phyloP scores from a whole-genome alignment of 371 early-diverging fungal species.

The Actinomucor elegans region DNA sequence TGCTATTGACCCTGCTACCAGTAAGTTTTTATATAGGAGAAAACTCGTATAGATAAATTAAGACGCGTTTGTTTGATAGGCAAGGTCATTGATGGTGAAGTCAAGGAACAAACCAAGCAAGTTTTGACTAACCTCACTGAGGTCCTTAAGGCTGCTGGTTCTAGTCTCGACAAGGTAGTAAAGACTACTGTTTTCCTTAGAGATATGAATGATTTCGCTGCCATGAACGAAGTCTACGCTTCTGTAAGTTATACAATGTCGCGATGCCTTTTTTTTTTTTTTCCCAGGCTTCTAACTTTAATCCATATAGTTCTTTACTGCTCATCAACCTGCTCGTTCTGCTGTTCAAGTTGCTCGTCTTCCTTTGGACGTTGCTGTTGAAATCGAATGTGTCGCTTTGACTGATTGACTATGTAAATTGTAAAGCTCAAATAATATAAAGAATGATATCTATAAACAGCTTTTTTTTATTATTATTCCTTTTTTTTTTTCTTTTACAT shows the following conservation, averaged over 20 bases:
- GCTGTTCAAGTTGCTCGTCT: conserved; percentile 83
- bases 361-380: conserved; percentile 75
- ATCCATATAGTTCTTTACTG: conserved; percentile 44
- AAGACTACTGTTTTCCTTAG: conserved; percentile 85
- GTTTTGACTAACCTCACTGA: conserved; percentile 69
- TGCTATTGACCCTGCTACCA: conserved; percentile 48
- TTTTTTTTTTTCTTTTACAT: conserved; percentile 34
- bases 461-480: not conserved
- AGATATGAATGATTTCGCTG: conserved; percentile 78
- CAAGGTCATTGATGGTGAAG: conserved; percentile 38
- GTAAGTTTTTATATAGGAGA: conserved; percentile 3
- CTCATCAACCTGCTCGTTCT: conserved; percentile 75
- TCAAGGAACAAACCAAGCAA: conserved; percentile 58
- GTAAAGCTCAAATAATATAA: not conserved
- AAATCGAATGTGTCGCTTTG: conserved; percentile 77
- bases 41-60: too few relatives aligned
- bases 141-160: conserved; percentile 70
- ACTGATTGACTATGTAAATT: conserved; percentile 5
- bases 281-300: not conserved
- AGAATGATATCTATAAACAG: not conserved
- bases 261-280: not conserved
- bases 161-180: conserved; percentile 70
- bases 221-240: conserved; percentile 78
- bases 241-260: conserved; percentile 29
- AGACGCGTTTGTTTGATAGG: too few relatives aligned